These are phyloP conservation scores for Paxillus rubicundulus DNA, from an alignment of 768 basidiomycete species.

Conservation along the genomic window DNA sequence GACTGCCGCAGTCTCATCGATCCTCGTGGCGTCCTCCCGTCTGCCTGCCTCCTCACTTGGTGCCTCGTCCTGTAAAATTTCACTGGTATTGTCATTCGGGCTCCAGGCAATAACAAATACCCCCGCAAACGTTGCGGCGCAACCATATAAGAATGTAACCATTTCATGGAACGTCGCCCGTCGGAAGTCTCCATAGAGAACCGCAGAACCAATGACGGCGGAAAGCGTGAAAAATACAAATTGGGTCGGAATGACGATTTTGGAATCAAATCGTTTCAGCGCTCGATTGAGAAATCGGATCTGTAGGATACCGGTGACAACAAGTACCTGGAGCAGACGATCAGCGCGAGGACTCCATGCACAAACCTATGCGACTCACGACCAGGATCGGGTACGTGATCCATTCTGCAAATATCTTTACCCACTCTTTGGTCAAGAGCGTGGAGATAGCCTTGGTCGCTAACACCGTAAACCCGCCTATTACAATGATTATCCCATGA, in stretches of 20 bases:
- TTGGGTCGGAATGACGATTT: slow-evolving; percentile 92
- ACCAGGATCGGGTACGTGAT: slow-evolving; percentile 79
- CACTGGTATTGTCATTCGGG: slow-evolving; percentile 33
- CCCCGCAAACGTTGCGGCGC: slow-evolving; percentile 84
- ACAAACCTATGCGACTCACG: slow-evolving; percentile 39
- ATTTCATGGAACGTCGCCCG: slow-evolving; percentile 78
- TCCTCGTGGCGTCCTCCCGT: slow-evolving; percentile 28
- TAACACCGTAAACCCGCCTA: slow-evolving; percentile 92
- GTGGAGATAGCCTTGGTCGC: slow-evolving; percentile 92
- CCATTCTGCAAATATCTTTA: slow-evolving; percentile 73
- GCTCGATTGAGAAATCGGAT: slow-evolving; percentile 83
- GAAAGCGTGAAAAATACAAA: slow-evolving; percentile 94
- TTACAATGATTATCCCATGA: neutral
- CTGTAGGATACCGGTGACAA: slow-evolving; percentile 77
- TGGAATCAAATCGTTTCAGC: slow-evolving; percentile 90
- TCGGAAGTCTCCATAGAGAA: slow-evolving; percentile 92
- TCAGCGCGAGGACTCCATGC: slow-evolving; percentile 6
- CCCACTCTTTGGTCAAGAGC: slow-evolving; percentile 74
- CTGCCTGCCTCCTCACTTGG: slow-evolving; percentile 32
- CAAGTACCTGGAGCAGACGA: slow-evolving; percentile 49
- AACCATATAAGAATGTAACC: slow-evolving; percentile 83
- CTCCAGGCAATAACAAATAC: slow-evolving; percentile 85
- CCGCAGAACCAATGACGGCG: slow-evolving; percentile 88
- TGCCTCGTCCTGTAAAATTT: slow-evolving; percentile 26
- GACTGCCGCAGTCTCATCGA: slow-evolving; percentile 14